Evolutionary conservation across 192 early-diverging fungal species (phyloP), one percentile per base, ranked within the genome.

Genomic region (Umbelopsis ramanniana): DNA sequence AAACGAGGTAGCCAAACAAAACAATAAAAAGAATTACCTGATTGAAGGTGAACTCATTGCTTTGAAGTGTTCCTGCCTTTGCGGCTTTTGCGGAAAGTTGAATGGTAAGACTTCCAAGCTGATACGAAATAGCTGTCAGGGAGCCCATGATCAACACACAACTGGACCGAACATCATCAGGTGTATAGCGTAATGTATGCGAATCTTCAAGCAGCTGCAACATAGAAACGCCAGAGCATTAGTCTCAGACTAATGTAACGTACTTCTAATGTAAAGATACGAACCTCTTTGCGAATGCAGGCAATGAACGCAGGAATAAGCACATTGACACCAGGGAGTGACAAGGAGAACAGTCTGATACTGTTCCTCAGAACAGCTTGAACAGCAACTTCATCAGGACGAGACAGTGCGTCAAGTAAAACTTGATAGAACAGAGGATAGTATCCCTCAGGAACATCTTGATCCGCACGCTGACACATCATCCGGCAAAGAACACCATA

Each of bases 381-480:
- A 6, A 87, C 86, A 47, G 93, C 86, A 70, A 76, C 53, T 69
- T 91, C 91, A 26, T 86, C 83, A 10, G 83, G 78, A 26, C 69
- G 72, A 54, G 71, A 35, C 37, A 93, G 72, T 0, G 85, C 92
- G 85, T 91, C 89, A 2, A 91, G 69, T 21, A 95, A 45, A 5
- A 88, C 68, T 52, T 81, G 71, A 74, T 95, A 96, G 76, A 96
- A 96, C 54, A 92, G 82, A 0, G 83, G 52, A 76, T 89, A 89
- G 66, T 85, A 89, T 23, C 82, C 76, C 9, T 82, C 74, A 45
- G 86, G 74, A 52, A 91, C 75, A 3, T 77, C 70, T 73, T 92
- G 89, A 67, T 95, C 92, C 45, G 89, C 88, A 26, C 87, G 74
- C n/a, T 88, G 84, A 67, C 89, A 93, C 88, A 96, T 91, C 69